A percentile compares a stretch with the other conserved stretches of the same genome.
Conservation (phyloP, 2,329 filamentous ascomycete genomes). For the Cordyceps cicadae region DNA sequence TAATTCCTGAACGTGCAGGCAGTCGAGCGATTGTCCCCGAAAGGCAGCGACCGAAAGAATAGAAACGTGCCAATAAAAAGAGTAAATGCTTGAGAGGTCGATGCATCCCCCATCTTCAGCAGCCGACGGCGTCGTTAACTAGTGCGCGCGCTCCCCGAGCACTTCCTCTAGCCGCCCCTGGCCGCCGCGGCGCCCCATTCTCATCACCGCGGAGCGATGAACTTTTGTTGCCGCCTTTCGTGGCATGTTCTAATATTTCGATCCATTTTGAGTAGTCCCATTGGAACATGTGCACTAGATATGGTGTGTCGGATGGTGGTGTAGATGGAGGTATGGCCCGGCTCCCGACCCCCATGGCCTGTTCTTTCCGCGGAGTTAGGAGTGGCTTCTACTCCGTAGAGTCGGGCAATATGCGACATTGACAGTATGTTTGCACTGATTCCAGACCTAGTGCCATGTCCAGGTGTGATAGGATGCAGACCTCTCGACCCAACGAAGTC, state of each 20-base stretch:
- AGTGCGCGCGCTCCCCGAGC: too few species aligned
- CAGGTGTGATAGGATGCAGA: not conserved
- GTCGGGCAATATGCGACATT: too few species aligned
- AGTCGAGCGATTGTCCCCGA: not conserved
- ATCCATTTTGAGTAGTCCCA: not conserved
- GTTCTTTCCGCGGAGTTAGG: too few species aligned
- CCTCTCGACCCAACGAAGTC: not conserved
- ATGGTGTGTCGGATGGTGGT: not conserved
- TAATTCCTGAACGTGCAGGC: not conserved
- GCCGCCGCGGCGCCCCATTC: not conserved
- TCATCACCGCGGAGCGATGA: not conserved
- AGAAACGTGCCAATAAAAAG: not conserved
- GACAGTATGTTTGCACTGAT: too few species aligned
- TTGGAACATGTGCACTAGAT: too few species aligned
- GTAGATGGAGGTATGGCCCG: not conserved
- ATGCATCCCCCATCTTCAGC: not conserved
- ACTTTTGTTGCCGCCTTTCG: not conserved
- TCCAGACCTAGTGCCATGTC: too few species aligned
- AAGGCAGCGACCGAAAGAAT: not conserved
- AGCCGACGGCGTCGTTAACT: too few species aligned
- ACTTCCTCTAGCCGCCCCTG: not conserved
- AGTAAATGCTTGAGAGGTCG: not conserved
- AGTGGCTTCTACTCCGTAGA: too few species aligned
- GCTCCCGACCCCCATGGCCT: not conserved
- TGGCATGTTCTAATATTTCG: not conserved